Evolutionary conservation across 1,284 basidiomycete species (phyloP), one percentile per base, ranked within the genome.

Genomic region (Boletus semigastroideus): DNA sequence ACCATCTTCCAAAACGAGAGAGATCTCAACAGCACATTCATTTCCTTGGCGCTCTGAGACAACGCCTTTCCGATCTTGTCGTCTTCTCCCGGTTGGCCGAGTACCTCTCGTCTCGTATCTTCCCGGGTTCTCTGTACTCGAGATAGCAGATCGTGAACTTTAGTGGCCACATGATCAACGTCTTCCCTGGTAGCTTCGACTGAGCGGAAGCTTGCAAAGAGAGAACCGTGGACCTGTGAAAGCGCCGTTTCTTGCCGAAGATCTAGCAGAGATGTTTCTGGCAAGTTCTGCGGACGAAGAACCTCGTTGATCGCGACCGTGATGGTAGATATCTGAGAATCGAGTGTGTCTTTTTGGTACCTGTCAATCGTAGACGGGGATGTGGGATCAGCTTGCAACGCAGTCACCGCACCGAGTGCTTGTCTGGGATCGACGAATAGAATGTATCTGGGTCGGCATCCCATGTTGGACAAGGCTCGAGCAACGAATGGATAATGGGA

Each of bases 1-100:
- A 87, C 61, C 61, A 87, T 77, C 54, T 75, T 80, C 78, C 85
- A 85, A 82, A 86, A 90, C 10, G 77, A 80, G 56, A 92, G 67
- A 5, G 70, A 69, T 46, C 77, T 72, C 65, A 92, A 74, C 1
- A 83, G 73, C 3, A 64, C 51, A 55, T 74, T 71, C 54, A 92
- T 74, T n/a, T 78, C 73, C 45, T 69, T 72, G 50, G 74, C 70
- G 1, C 82, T 78, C 27, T 70, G 65, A 16, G 69, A 67, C 44
- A 91, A 56, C 1, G 83, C 82, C 31, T 73, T 68, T 19, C 69
- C 68, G 8, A 87, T 36, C 27, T 40, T 45, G 45, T 52, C 77
- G 42, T 76, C 75, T 49, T 81, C 75, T 4, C 69, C 65, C 30
- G 38, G 56, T 51, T 56, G 52, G 9, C 73, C 72, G n/a, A 80